Percentiles rank a stretch among this genome's conserved stretches.
Conservation (phyloP, 163 green algal genomes). For the Chloromonas sp. region DNA sequence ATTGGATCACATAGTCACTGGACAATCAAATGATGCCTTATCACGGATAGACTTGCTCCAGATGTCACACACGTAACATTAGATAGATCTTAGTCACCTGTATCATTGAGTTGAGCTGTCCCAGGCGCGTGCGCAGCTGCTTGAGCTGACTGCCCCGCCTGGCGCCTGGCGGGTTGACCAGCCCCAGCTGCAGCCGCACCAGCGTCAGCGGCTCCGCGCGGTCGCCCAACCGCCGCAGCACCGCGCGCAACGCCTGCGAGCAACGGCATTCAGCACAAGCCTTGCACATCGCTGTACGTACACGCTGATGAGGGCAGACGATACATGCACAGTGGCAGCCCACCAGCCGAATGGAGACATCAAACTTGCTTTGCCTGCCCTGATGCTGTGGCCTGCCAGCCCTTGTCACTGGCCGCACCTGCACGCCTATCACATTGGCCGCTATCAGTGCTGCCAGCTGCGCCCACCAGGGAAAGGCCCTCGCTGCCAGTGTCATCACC, state of each 20-base stretch:
- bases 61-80: too few relatives aligned
- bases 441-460: conserved; percentile 13
- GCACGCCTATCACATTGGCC: conserved; percentile 19
- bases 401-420: not conserved
- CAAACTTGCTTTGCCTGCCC: too few relatives aligned
- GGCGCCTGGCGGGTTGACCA: not conserved
- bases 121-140: too few relatives aligned
- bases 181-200: not conserved
- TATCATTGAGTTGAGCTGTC: not conserved
- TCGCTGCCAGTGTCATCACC: not conserved
- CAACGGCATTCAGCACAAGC: not conserved
- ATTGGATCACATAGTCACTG: too few relatives aligned
- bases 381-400: too few relatives aligned
- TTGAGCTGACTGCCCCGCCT: not conserved
- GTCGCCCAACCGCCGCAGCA: not conserved
- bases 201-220: not conserved
- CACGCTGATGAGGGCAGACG: too few relatives aligned
- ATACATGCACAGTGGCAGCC: too few relatives aligned
- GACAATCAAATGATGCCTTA: too few relatives aligned
- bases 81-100: not conserved
- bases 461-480: not conserved
- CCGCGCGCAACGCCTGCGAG: not conserved
- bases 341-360: not conserved
- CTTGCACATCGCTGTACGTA: not conserved
- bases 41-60: too few relatives aligned